Evolutionary conservation across 1,139 yeast genomes (phyloP), one percentile per base, ranked within the genome.

Genomic region (Debaryomyces udenii): DNA sequence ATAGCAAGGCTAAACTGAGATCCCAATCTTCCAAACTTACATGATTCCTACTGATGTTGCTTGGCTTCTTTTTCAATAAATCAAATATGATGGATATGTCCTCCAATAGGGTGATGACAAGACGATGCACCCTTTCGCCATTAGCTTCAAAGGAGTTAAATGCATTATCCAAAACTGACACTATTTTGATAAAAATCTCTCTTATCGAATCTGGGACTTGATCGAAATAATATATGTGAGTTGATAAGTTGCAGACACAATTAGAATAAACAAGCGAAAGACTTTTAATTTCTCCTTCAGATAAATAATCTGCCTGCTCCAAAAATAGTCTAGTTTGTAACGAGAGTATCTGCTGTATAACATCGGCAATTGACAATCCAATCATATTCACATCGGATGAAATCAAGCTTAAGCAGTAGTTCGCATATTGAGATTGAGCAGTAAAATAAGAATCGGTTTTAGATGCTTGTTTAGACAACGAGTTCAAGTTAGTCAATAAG

Each of bases 281-380:
- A 9, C 54, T 53, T 1, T 47, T 41, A 16, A 66, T 56, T 27
- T 67, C 59, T 0, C 52, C 55, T 15, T 50, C 48, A 6, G 47
- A 35, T 16, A 65, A 50, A 20, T 50, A 53, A 3, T 49, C 48
- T 1, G 64, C 46, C 41, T 63, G 61, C 27, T 49, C 47, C 39
- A 70, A 51, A 28, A 78, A 60, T 36, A 79, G 59, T 14, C 69
- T 63, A 16, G 80, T 62, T 55, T 89, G 94, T 40, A 84, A 74
- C 5, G 67, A 60, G 37, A 87, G 65, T 11, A 93, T 63, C 37
- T 80, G 79, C 46, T 86, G 80, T 59, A 87, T 71, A 46, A 84
- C 77, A 58, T 91, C 98, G 35, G 90, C 74, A n/a, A 90, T 87
- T 9, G 96, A 86, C 35, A 93, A 69, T 0, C 98, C 98, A 48